Percentiles rank a stretch among this genome's conserved stretches.
phyloP scores from a whole-genome alignment of 179 eudicot genomes.

The Kewa caespitosa region DNA sequence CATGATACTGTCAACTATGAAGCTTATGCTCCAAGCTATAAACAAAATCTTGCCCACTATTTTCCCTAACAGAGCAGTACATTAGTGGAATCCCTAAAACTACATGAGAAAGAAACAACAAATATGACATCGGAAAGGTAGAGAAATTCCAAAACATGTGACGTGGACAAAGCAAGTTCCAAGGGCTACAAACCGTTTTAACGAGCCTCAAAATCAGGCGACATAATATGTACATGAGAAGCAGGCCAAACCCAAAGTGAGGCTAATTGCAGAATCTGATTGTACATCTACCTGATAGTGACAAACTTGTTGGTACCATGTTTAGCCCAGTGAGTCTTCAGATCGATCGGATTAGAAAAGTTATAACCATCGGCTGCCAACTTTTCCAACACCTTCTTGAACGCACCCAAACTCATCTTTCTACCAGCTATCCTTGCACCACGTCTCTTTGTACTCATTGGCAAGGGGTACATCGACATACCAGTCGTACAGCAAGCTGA shows the following conservation, averaged over 20 bases:
- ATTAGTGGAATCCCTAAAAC: constrained; percentile 42
- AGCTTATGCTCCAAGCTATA: constrained; percentile 34
- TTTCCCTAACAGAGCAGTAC: constrained; percentile 41
- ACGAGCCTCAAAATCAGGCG: constrained; percentile 36
- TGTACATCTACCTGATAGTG: constrained; percentile 63
- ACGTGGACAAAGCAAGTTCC: constrained; percentile 33
- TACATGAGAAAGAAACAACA: constrained; percentile 41
- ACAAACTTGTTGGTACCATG: constrained; percentile 95
- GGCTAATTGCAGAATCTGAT: constrained; percentile 29
- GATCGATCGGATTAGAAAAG: constrained; percentile 67
- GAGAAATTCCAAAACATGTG: constrained; percentile 38
- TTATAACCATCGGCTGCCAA: constrained; percentile 71
- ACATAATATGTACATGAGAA: constrained; percentile 61
- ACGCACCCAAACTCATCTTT: constrained; percentile 86
- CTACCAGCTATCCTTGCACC: constrained; percentile 88
- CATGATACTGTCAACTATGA: constrained; percentile 32
- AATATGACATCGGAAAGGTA: constrained; percentile 30
- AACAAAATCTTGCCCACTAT: constrained; percentile 41
- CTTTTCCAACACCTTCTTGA: constrained; percentile 86
- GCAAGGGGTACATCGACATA: constrained; percentile 78
- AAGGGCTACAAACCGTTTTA: constrained; percentile 43
- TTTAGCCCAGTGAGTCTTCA: constrained; percentile 83
- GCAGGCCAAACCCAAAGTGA: constrained; percentile 39
- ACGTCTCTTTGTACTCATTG: constrained; percentile 80
- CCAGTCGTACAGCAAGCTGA: constrained; percentile 83